Evolutionary conservation across 78 protist species (phyloP), one percentile per base, ranked within the genome.

Genomic region (Dictyostelium firmibasis): DNA sequence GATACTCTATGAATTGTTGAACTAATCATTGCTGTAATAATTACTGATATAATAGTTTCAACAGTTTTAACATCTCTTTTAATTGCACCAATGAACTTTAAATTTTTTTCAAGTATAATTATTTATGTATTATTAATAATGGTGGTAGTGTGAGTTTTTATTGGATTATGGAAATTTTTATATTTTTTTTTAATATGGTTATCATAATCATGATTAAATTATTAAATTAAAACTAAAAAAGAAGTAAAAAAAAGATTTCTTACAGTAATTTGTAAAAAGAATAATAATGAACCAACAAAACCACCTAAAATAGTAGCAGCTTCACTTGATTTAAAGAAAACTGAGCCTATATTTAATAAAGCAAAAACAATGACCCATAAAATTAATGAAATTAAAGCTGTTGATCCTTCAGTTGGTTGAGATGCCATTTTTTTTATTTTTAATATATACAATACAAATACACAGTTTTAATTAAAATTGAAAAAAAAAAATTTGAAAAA

Each of bases 1-100:
- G 94, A 79, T 6, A 88, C 94, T 67, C 81, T 67, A n/a, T 88
- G 94, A 29, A 88, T 82, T n/a, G 94, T 69, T 43, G 94, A 81
- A 31, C 81, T 69, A 69, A 88, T 43, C 8, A 69, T 20, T 25
- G 29, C 70, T 16, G 94, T 81, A 1, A 47, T 69, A 14, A 88
- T 0, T 20, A 88, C 13, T 50, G 84, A 23, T 10, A 88, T 25
- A 31, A 88, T 44, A 10, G 33, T 43, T 47, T 88, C 94, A 11
- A 47, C 0, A 60, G 62, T 81, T 81, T 44, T 88, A 47, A 88
- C 23, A 29, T 88, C 94, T 69, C 76, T 88, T 36, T 88, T 88
- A 79, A 88, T 18, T 41, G 36, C 35, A 18, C 94, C 94, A 67
- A 88, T 25, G 53, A 88, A 88, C 94, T 88, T 31, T 81, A 27